Evolutionary conservation across 2,329 filamentous ascomycete species (phyloP), one percentile per base, ranked within the genome.

Genomic region (Herpomyces periplanetae): DNA sequence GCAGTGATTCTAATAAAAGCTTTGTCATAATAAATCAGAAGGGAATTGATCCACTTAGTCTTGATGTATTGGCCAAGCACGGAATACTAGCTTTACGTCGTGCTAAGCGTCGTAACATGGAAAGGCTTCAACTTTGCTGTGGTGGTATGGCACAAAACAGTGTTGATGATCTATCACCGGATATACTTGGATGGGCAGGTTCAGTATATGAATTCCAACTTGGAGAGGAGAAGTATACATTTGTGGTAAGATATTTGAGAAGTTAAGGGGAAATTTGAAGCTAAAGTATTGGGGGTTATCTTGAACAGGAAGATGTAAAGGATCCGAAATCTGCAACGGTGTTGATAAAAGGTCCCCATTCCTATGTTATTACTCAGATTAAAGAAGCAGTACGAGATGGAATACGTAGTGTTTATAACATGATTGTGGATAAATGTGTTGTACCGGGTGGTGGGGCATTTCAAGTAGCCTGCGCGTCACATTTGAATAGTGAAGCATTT

Each of bases 1-100:
- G 75, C 12, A 63, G 59, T 30, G 80, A 91, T 32, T 57, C 61
- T 5, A 80, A 68, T 44, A 88, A 91, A 51, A 62, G 64, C 32
- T 96, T 96, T 36, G 80, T 91, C 27, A 61, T 96, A 33, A 68
- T 96, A 42, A 96, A 96, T 48, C 80, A 96, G 43, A 96, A 96
- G 51, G 80, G 80, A 26, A 96, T 96, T 30, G 80, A 96, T 37
- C 80, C 80, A 10, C 49, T 96, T 25, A 88, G 73, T 20, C 51
- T 96, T 28, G 80, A 96, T 32, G 71, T 96, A 6, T 47, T 96
- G 23, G 73, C 80, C 27, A 96, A 96, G 57, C 91, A 96, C 37
- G 73, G 73, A 28, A 96, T 96, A 31, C 56, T 91, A 27, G 80
- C 80, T 20, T 54, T 96, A 25, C 59, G 80, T 32, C 55, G 80